Evolutionary conservation across 2,329 filamentous ascomycete species (phyloP).

Genomic region (Botryotinia convoluta): DNA sequence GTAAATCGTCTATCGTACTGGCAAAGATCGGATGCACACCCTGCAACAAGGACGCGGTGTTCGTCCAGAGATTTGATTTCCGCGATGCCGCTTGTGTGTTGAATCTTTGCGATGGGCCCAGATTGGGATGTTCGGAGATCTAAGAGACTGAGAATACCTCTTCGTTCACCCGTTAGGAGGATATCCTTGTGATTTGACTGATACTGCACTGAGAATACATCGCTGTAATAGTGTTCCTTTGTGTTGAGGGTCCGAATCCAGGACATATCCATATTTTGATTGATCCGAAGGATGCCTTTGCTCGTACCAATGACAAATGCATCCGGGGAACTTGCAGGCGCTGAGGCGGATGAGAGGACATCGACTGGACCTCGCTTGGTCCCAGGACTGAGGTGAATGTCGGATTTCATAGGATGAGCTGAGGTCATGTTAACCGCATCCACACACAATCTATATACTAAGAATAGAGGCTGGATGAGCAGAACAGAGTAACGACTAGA

Average conservation of each 20-base stretch:
- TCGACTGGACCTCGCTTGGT: background rate
- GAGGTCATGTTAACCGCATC: background rate
- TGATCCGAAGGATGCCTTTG: slow-evolving; percentile 10
- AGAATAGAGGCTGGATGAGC: background rate
- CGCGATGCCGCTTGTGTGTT: slow-evolving; percentile 44
- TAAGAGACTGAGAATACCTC: slow-evolving; percentile 38
- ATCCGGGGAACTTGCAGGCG: slow-evolving; percentile 1
- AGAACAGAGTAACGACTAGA: background rate
- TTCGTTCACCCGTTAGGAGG: slow-evolving; percentile 51
- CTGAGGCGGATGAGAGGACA: slow-evolving; percentile 7
- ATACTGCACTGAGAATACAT: slow-evolving; percentile 51
- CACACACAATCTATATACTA: background rate
- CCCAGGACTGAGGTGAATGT: slow-evolving; percentile 4
- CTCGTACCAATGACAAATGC: slow-evolving; percentile 16
- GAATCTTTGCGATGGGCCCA: slow-evolving; percentile 26
- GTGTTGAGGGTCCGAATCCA: slow-evolving; percentile 4
- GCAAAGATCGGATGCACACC: slow-evolving; percentile 49
- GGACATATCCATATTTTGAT: slow-evolving; percentile 8
- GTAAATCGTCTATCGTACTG: slow-evolving; percentile 57
- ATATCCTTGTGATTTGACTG: slow-evolving; percentile 45
- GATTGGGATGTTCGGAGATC: slow-evolving; percentile 37
- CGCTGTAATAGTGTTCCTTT: slow-evolving; percentile 31
- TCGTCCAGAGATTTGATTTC: slow-evolving; percentile 50
- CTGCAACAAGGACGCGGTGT: slow-evolving; percentile 53
- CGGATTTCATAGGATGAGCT: background rate